These are phyloP conservation scores for Alternaria sp. DNA, from an alignment of 2,329 filamentous ascomycete genomes.

Conservation along the genomic window DNA sequence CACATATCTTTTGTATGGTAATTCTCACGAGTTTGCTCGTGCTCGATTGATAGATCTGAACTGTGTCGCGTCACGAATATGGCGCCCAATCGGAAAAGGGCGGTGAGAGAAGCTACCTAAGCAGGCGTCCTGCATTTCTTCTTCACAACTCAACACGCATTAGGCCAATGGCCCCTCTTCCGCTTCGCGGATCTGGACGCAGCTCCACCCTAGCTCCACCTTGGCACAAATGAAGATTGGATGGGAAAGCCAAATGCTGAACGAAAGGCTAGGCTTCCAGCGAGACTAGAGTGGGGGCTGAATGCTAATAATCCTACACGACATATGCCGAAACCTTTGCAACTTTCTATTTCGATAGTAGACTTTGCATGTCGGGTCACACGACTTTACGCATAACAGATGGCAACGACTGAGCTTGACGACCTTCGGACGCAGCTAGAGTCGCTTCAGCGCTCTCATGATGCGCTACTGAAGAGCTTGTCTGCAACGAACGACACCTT, in stretches of 20 bases:
- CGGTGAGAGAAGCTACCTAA: slow-evolving; percentile 29
- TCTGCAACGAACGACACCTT: slow-evolving; percentile 41
- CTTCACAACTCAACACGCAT: slow-evolving; percentile 14
- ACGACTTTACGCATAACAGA: slow-evolving; percentile 19
- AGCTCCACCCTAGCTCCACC: slow-evolving; percentile 26
- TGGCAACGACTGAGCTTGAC: slow-evolving; percentile 43
- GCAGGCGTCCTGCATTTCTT: slow-evolving; percentile 13
- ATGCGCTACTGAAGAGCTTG: slow-evolving; percentile 42
- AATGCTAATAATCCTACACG: slow-evolving; percentile 10
- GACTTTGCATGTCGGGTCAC: neutral
- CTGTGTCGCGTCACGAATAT: neutral
- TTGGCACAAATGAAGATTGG: slow-evolving; percentile 32
- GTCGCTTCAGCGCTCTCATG: slow-evolving; percentile 45
- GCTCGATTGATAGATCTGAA: neutral
- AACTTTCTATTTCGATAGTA: neutral
- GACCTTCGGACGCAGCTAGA: slow-evolving; percentile 46
- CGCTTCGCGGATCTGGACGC: neutral
- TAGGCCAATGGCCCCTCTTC: slow-evolving; percentile 17
- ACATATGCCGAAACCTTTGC: slow-evolving; percentile 13
- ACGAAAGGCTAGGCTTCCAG: slow-evolving; percentile 31
- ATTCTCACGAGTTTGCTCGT: neutral
- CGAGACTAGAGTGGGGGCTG: slow-evolving; percentile 32
- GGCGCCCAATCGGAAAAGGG: slow-evolving; percentile 30
- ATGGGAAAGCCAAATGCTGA: slow-evolving; percentile 15
- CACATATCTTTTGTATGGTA: neutral